Evolutionary conservation across 2,329 filamentous ascomycete species (phyloP).

Genomic region (Penicillium sp.): DNA sequence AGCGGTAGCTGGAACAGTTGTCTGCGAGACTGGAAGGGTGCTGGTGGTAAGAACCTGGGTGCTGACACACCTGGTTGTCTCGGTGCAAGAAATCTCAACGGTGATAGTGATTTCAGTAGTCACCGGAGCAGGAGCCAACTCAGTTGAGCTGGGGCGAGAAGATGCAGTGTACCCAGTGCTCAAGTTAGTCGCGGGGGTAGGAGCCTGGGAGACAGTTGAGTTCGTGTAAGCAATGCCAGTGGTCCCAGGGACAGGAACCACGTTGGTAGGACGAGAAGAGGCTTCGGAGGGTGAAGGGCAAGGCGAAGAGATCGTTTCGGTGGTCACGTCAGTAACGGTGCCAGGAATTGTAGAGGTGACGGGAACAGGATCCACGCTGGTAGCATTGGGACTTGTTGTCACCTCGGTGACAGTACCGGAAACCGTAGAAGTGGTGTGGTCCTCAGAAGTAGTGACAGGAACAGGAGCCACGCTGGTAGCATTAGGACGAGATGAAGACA

Average conservation of each 20-base stretch:
- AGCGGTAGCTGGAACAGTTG: background rate
- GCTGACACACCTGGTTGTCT: constrained; percentile 5
- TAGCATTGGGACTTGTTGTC: background rate
- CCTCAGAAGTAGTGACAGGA: background rate
- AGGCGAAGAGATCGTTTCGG: background rate
- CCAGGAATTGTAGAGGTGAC: background rate
- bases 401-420: background rate
- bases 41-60: background rate
- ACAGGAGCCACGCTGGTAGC: constrained; percentile 1
- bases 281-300: background rate
- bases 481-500: background rate
- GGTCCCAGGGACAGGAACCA: background rate
- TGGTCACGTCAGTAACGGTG: background rate
- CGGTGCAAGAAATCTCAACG: constrained; percentile 3
- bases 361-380: constrained; percentile 1
- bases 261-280: background rate
- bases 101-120: constrained; percentile 1
- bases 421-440: background rate
- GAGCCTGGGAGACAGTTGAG: background rate
- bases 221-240: constrained; percentile 3
- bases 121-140: background rate
- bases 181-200: background rate
- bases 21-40: background rate
- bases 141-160: background rate
- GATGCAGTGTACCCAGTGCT: background rate